These are phyloP conservation scores for Claviceps digitariae DNA, from an alignment of 2,329 filamentous ascomycete genomes.

Conservation along the genomic window DNA sequence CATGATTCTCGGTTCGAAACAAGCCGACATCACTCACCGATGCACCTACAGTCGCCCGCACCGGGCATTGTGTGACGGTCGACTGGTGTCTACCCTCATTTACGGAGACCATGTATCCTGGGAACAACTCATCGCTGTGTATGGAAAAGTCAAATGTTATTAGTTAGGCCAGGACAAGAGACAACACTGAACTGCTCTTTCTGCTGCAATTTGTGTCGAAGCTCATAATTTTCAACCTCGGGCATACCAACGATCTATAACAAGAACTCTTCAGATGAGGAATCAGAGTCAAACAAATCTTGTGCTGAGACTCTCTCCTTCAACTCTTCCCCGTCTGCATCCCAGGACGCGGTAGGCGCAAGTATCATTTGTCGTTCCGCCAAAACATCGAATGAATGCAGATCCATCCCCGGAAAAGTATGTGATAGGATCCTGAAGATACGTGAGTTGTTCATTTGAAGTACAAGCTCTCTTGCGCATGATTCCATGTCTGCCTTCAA, in stretches of 20 bases:
- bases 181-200: too few relatives aligned
- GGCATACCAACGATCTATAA: too few relatives aligned
- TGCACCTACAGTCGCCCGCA: conserved; percentile 5
- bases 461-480: conserved; percentile 3
- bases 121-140: conserved; percentile 4
- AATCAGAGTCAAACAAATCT: neutral
- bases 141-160: conserved; percentile 1
- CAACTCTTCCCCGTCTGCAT: conserved; percentile 6
- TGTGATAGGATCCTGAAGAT: conserved; percentile 6
- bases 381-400: conserved; percentile 5
- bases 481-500: conserved; percentile 6
- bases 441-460: conserved; percentile 2
- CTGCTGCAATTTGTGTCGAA: too few relatives aligned
- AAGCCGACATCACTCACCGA: conserved; percentile 4
- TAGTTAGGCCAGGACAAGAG: neutral
- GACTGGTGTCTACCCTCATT: conserved; percentile 3
- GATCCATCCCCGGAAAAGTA: conserved; percentile 4
- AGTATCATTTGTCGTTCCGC: conserved; percentile 5
- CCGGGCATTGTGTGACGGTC: conserved; percentile 3
- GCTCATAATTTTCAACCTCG: too few relatives aligned
- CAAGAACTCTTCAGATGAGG: too few relatives aligned
- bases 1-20: conserved; percentile 5
- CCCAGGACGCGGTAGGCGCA: conserved; percentile 1
- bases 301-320: neutral
- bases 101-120: conserved; percentile 1